Evolutionary conservation across 306 rosid genomes (phyloP).

Genomic region (Glycine soja): DNA sequence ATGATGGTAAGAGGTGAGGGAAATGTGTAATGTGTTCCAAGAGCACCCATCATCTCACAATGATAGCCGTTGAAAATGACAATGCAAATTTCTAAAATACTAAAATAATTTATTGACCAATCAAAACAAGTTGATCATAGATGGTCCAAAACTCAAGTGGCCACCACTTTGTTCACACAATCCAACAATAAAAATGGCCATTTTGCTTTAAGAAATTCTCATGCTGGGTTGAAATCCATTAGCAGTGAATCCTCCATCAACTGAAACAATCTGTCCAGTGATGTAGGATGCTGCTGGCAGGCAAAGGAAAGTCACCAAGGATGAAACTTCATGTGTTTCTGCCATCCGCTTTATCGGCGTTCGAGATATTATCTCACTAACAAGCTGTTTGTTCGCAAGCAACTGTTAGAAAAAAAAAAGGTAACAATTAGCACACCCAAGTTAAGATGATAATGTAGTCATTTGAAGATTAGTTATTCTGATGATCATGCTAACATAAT

Average conservation of each 20-base stretch:
- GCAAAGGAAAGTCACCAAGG: conserved; percentile 86
- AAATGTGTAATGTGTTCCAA: background rate
- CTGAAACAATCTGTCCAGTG: conserved; percentile 76
- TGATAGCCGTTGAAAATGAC: background rate
- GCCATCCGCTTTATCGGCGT: conserved; percentile 76
- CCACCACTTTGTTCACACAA: background rate
- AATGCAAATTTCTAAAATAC: background rate
- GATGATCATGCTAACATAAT: conserved; percentile 12
- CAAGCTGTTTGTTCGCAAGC: conserved; percentile 54
- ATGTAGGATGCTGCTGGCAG: conserved; percentile 90
- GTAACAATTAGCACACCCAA: background rate
- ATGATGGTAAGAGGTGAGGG: too few species aligned
- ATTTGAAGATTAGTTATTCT: conserved; percentile 9
- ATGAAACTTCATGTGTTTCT: conserved; percentile 80
- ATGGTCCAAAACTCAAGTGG: background rate
- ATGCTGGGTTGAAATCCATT: conserved; percentile 64
- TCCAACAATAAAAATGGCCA: background rate
- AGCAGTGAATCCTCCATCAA: conserved; percentile 80
- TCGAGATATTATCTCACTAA: conserved; percentile 54
- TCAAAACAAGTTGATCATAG: background rate
- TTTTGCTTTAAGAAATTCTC: conserved; percentile 44
- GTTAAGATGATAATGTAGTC: conserved; percentile 16
- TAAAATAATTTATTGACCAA: conserved; percentile 2
- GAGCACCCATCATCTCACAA: background rate
- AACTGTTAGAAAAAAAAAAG: conserved; percentile 49